phyloP scores from a whole-genome alignment of 129 eudicot genomes.

The Gnaphalium uliginosum region DNA sequence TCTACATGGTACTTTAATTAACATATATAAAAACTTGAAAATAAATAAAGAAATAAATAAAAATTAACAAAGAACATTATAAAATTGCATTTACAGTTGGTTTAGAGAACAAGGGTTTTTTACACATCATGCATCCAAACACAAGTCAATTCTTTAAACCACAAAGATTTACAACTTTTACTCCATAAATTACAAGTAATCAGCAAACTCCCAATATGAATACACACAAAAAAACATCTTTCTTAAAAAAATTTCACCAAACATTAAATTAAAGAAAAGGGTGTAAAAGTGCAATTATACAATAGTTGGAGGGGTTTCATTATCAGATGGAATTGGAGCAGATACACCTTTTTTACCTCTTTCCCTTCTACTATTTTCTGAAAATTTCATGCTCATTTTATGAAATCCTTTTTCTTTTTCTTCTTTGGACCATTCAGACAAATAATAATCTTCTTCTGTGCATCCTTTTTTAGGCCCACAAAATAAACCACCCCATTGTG shows the following conservation, averaged over 20 bases:
- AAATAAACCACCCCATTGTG: constrained; percentile 94
- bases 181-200: not conserved
- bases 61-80: not conserved
- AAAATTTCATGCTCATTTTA: constrained; percentile 64
- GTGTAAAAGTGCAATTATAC: constrained; percentile 27
- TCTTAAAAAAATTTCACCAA: constrained; percentile 4
- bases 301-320: constrained; percentile 30
- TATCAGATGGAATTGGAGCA: constrained; percentile 32
- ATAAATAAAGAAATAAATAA: not conserved
- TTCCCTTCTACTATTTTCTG: constrained; percentile 63
- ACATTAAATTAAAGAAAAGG: not conserved
- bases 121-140: not conserved
- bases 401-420: constrained; percentile 68
- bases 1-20: not conserved
- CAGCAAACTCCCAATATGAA: not conserved
- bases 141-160: not conserved
- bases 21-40: not conserved
- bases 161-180: constrained; percentile 21
- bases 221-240: constrained; percentile 17
- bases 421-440: constrained; percentile 60
- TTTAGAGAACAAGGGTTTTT: not conserved
- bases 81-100: not conserved
- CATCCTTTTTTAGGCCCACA: constrained; percentile 64
- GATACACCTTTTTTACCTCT: constrained; percentile 48
- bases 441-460: constrained; percentile 78